Base-by-base conservation (phyloP, 306 rosid species). In the Glycyrrhiza uralensis region DNA sequence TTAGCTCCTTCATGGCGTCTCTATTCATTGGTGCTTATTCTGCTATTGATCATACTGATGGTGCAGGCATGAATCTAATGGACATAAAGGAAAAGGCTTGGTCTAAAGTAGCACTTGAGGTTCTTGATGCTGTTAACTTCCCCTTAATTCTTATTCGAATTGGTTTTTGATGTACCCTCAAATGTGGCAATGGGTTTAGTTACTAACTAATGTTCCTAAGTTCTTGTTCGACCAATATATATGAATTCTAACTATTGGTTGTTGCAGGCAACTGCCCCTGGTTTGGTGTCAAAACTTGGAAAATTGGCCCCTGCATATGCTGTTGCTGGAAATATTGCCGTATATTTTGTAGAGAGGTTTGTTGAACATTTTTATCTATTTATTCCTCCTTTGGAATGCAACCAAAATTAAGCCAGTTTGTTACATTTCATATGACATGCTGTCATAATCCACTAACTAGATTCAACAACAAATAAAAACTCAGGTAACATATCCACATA, bases 41-140 rank as follows among this genome's bases (percentile, higher is more conserved):
- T 62, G 80, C 84, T 50, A 89, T 94, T 76, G 99, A 94, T 81
- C 89, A 94, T 77, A 54, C 97, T 71, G 99, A 94, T 60, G 97
- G 92, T 70, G 88, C 56, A 0, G 99, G 99, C 85, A 94, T 94
- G 99, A 94, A 94, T 81, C 86, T 94, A 77, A 94, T 94, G 99
- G 97, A 94, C 61, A 63, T 94, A 14, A 82, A 76, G 81, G 69
- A 76, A 80, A 85, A 90, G 79, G 56, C 84, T 6, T 94, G 99
- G 99, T 87, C 89, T 68, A 80, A 79, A 50, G 61, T 28, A 17
- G 88, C 84, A 47, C 86, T 94, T 65, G 90, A 94, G 99, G 97
- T 94, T 74, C 33, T 72, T 66, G 6, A 3, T 69, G 41, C 64
- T 61, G 3, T 29, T 28, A 11, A 68, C 39, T 49, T 51, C 22